Conservation (phyloP, 2,329 filamentous ascomycete species). For the Lasiodiplodia theobromae region DNA sequence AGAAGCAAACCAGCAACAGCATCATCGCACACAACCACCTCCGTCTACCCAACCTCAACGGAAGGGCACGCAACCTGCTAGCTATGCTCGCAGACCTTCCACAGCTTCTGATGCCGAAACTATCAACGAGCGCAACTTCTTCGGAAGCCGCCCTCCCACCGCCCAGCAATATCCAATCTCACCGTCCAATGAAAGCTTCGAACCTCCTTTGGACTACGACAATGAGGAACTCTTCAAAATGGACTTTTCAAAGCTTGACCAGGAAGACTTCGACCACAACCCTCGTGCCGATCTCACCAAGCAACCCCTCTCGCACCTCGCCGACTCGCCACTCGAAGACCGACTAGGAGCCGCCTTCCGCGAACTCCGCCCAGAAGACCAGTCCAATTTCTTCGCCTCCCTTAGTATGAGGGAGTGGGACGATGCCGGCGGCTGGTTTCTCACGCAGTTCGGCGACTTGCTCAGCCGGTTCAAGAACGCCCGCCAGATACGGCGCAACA, state of each 20-base stretch:
- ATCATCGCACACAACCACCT: not conserved
- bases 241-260: constrained; percentile 56
- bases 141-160: not conserved
- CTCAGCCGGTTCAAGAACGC: constrained; percentile 60
- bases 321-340: constrained; percentile 30
- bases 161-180: constrained; percentile 31
- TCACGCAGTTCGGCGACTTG: constrained; percentile 61
- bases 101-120: constrained; percentile 8
- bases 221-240: constrained; percentile 53
- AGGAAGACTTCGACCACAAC: constrained; percentile 57
- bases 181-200: constrained; percentile 16
- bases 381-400: constrained; percentile 59
- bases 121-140: not conserved
- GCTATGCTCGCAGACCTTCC: not conserved
- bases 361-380: constrained; percentile 43
- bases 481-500: constrained; percentile 61
- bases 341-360: constrained; percentile 34
- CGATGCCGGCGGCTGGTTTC: constrained; percentile 67
- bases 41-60: not conserved
- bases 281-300: constrained; percentile 35
- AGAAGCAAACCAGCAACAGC: not conserved
- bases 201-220: constrained; percentile 53
- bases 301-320: constrained; percentile 21
- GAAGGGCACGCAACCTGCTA: not conserved
- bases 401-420: constrained; percentile 66